phyloP scores from a whole-genome alignment of 805 yeast species.

The Yarrowia sp. region DNA sequence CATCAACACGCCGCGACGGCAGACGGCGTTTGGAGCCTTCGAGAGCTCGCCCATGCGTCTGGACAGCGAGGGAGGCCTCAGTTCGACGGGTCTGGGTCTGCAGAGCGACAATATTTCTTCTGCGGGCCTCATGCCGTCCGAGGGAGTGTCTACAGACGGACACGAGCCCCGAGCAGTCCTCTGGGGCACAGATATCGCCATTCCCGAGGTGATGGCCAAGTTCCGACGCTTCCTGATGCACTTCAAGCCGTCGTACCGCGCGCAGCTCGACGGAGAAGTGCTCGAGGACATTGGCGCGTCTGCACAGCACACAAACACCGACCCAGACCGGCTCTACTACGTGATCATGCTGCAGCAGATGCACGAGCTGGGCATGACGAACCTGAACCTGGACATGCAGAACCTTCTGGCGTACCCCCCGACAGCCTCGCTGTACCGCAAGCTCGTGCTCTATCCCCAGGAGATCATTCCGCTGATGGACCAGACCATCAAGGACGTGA shows the following conservation, averaged over 20 bases:
- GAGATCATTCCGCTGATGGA: constrained; percentile 98
- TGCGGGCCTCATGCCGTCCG: background rate
- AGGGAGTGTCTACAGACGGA: constrained; percentile 35
- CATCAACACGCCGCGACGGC: constrained; percentile 61
- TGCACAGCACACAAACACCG: constrained; percentile 31
- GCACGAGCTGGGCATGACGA: constrained; percentile 75
- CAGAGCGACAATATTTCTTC: background rate
- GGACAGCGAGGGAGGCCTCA: background rate
- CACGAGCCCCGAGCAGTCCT: constrained; percentile 85
- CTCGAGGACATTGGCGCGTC: constrained; percentile 39
- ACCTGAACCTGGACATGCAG: constrained; percentile 78
- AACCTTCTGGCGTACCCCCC: constrained; percentile 73
- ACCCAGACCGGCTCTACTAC: constrained; percentile 73
- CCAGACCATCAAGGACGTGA: constrained; percentile 85
- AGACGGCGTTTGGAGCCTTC: constrained; percentile 39
- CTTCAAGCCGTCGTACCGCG: constrained; percentile 75
- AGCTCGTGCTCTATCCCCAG: constrained; percentile 88
- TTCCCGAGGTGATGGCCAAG: constrained; percentile 76
- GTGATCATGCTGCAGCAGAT: constrained; percentile 69
- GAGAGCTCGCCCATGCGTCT: constrained; percentile 17
- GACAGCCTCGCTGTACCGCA: constrained; percentile 77
- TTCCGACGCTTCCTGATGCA: constrained; percentile 82
- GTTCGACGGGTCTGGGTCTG: background rate
- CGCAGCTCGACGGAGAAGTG: constrained; percentile 46
- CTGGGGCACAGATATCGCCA: constrained; percentile 98